Conservation (phyloP, 352 stramenopile genomes). For the Thalassiosira mediterranea region DNA sequence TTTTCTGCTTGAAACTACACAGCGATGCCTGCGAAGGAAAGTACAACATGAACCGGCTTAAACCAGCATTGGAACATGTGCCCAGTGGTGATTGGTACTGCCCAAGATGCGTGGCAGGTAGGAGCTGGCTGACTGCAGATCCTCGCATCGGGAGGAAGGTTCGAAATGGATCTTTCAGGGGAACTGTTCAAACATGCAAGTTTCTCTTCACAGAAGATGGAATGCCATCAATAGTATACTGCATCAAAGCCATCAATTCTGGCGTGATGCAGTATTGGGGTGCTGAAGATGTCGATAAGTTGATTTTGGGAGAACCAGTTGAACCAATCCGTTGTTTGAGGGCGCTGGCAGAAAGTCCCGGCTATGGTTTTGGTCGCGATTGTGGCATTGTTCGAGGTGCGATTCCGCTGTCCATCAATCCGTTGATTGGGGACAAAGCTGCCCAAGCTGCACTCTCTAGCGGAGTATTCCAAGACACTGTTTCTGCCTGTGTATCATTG, state of each 20-base stretch:
- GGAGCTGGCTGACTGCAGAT: slow-evolving; percentile 78
- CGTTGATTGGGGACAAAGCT: slow-evolving; percentile 77
- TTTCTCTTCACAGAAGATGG: slow-evolving; percentile 63
- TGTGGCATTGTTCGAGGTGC: slow-evolving; percentile 57
- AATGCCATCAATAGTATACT: slow-evolving; percentile 68
- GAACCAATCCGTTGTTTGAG: slow-evolving; percentile 67
- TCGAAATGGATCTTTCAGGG: slow-evolving; percentile 51
- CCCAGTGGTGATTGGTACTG: slow-evolving; percentile 85
- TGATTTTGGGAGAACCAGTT: slow-evolving; percentile 62
- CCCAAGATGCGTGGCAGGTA: slow-evolving; percentile 72
- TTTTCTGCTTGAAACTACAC: no score
- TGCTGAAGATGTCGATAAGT: slow-evolving; percentile 69
- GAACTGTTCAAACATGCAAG: slow-evolving; percentile 59
- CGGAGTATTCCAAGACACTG: slow-evolving; percentile 77
- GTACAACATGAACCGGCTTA: slow-evolving; percentile 81
- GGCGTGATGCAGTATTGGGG: slow-evolving; percentile 49
- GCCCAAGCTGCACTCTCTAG: slow-evolving; percentile 74
- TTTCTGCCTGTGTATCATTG: slow-evolving; percentile 67
- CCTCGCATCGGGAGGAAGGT: slow-evolving; percentile 75
- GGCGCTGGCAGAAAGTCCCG: slow-evolving; percentile 79
- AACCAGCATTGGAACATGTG: slow-evolving; percentile 71
- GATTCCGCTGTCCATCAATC: slow-evolving; percentile 76
- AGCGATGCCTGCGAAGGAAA: slow-evolving; percentile 85
- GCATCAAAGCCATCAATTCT: slow-evolving; percentile 54
- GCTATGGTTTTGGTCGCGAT: slow-evolving; percentile 77